Base-by-base conservation (phyloP, 768 basidiomycete genomes). In the Tricholoma bakamatsutake region DNA sequence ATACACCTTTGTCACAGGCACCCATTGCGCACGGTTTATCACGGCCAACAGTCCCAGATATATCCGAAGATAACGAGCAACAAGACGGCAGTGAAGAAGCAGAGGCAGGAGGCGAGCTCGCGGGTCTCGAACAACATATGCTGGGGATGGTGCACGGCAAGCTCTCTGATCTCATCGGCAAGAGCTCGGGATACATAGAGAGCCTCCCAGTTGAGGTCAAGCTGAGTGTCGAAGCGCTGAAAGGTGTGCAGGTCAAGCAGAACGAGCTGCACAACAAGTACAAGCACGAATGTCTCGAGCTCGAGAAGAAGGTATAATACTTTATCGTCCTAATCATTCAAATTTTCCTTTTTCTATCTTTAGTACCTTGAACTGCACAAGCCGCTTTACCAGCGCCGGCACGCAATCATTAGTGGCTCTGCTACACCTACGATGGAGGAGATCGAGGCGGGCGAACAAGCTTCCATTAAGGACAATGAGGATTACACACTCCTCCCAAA, bases 151-250 rank as follows among this genome's bases (percentile, higher is more conserved):
- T 98, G 12, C 93, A 98, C 60, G 87, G 87, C 61, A 88, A 85
- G 71, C 88, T 99, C 58, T 83, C 85, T 34, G 79, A 78, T 63
- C 85, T 99, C 35, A 75, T 98, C 60, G 96, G 96, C 49, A 87
- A 85, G 71, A 92, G 91, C 67, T 95, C 92, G 12, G 94, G 94
- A 12, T 99, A 99, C 75, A 83, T 99, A 75, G 93, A 98, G 75
- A 79, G 77, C 64, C 81, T 98, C 50, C 89, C 94, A 10, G 72
- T 79, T 46, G 83, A 87, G 43, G 84, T 95, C 65, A 90, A 90
- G 74, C 77, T 84, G 71, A 89, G 85, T 64, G 74, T 99, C 63
- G 90, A 95, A 73, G 96, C 85, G 13, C 78, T 99, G 67, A 96
- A 97, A 71, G 96, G 95, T 52, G 80, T 99, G 43, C 96, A 98